phyloP scores from a whole-genome alignment of 2,329 filamentous ascomycete species.

The Penicillium sp. region DNA sequence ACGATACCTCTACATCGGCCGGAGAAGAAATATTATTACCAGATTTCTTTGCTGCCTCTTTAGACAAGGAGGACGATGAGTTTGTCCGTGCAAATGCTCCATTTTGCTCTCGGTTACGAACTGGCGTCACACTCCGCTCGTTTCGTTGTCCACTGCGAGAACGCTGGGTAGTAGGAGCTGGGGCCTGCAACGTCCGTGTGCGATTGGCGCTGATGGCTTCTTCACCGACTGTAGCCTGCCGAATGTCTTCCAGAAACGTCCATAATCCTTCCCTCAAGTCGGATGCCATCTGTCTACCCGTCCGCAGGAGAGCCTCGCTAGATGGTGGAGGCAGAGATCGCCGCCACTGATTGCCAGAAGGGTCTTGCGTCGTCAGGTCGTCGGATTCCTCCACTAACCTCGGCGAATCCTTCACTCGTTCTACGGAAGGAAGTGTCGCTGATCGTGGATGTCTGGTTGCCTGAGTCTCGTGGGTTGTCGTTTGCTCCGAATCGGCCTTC shows the following conservation, averaged over 20 bases:
- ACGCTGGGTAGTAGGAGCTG: conserved; percentile 24
- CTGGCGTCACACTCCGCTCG: conserved; percentile 28
- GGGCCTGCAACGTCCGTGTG: conserved; percentile 30
- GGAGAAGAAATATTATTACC: conserved; percentile 39
- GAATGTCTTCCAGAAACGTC: conserved; percentile 92
- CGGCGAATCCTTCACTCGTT: conserved; percentile 25
- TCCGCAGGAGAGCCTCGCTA: conserved; percentile 52
- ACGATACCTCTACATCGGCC: conserved; percentile 42
- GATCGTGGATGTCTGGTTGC: conserved; percentile 36
- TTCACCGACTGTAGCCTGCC: conserved; percentile 93
- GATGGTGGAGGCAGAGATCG: conserved; percentile 43
- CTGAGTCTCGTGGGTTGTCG: conserved; percentile 21
- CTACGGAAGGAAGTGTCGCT: conserved; percentile 39
- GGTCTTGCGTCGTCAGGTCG: conserved; percentile 26
- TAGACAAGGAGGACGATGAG: conserved; percentile 28
- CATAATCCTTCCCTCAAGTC: conserved; percentile 86
- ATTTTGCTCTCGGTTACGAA: conserved; percentile 28
- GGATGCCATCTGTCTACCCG: conserved; percentile 73
- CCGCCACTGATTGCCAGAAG: conserved; percentile 37
- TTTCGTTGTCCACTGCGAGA: conserved; percentile 21
- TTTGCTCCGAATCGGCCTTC: conserved; percentile 17
- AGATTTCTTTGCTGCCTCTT: conserved; percentile 29
- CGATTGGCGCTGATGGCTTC: conserved; percentile 67
- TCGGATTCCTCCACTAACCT: conserved; percentile 17
- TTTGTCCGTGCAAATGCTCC: conserved; percentile 25